Conservation (phyloP, 768 basidiomycete genomes). For the Dacryopinax spathularia region DNA sequence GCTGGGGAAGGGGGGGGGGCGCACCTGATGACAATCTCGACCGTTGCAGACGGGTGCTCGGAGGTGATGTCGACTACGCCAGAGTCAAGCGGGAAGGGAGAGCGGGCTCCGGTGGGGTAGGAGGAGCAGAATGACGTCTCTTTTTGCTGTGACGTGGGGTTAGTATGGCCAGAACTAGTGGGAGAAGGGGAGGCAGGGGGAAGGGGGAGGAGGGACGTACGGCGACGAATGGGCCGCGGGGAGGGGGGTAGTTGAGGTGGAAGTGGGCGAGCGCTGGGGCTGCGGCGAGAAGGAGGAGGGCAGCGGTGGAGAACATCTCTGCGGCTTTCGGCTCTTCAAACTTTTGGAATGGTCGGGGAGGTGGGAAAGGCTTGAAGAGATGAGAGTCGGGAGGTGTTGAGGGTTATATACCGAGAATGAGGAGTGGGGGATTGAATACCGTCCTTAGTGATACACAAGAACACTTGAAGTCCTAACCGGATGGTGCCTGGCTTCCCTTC, state of each 20-base stretch:
- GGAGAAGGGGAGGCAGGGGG: too few species aligned
- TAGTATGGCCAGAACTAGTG: background rate
- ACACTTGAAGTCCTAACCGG: too few species aligned
- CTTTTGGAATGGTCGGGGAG: too few species aligned
- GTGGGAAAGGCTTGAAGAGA: too few species aligned
- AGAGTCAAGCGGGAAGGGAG: slow-evolving; percentile 48
- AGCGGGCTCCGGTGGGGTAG: slow-evolving; percentile 39
- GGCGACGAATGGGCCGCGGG: slow-evolving; percentile 55
- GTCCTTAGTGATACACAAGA: too few species aligned
- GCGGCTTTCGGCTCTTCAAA: too few species aligned
- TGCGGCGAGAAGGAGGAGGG: slow-evolving; percentile 28
- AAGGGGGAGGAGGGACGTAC: slow-evolving; percentile 17
- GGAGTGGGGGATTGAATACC: too few species aligned
- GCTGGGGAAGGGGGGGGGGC: background rate
- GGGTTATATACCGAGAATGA: too few species aligned
- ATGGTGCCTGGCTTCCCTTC: too few species aligned
- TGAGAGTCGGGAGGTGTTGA: too few species aligned
- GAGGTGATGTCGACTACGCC: slow-evolving; percentile 51
- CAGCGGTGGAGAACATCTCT: slow-evolving; percentile 28
- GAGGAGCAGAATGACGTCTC: slow-evolving; percentile 50
- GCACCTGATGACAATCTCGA: background rate
- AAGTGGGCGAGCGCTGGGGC: slow-evolving; percentile 55
- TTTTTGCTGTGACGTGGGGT: background rate
- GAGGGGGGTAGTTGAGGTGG: slow-evolving; percentile 58
- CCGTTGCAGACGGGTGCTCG: slow-evolving; percentile 43